These are phyloP conservation scores for Plasmodium reichenowi DNA, from an alignment of 169 alveolate species.

Conservation along the genomic window DNA sequence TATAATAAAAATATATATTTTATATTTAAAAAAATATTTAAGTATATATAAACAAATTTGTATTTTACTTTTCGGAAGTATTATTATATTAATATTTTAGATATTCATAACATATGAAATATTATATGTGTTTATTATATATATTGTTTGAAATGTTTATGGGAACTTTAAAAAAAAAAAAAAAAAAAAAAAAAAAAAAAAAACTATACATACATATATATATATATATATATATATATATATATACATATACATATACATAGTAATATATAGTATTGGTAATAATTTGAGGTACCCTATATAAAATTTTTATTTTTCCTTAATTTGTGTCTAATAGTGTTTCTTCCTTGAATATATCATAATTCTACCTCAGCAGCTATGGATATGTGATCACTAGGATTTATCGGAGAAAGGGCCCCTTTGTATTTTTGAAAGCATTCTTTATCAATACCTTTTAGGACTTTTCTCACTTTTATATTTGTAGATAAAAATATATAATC, in stretches of 20 bases:
- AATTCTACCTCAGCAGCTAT: constrained; percentile 72
- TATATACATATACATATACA: no score
- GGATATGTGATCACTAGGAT: constrained; percentile 70
- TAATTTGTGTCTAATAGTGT: no score
- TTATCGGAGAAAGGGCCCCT: constrained; percentile 52
- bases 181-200: not conserved
- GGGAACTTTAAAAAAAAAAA: not conserved
- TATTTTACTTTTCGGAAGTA: no score
- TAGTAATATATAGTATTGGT: no score
- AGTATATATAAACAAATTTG: no score
- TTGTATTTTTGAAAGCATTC: constrained; percentile 20
- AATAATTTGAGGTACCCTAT: not conserved
- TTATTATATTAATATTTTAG: no score
- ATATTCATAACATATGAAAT: no score
- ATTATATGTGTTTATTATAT: no score
- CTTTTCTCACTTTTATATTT: constrained; percentile 38
- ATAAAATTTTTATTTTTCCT: not conserved
- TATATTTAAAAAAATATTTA: no score
- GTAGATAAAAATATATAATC: constrained; percentile 74
- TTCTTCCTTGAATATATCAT: not conserved
- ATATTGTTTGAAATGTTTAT: no score
- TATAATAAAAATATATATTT: no score
- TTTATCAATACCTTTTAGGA: constrained; percentile 51
- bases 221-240: not conserved
- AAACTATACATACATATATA: not conserved